These are phyloP conservation scores for Westerdykella ornata DNA, from an alignment of 2,329 filamentous ascomycete species.

Conservation along the genomic window DNA sequence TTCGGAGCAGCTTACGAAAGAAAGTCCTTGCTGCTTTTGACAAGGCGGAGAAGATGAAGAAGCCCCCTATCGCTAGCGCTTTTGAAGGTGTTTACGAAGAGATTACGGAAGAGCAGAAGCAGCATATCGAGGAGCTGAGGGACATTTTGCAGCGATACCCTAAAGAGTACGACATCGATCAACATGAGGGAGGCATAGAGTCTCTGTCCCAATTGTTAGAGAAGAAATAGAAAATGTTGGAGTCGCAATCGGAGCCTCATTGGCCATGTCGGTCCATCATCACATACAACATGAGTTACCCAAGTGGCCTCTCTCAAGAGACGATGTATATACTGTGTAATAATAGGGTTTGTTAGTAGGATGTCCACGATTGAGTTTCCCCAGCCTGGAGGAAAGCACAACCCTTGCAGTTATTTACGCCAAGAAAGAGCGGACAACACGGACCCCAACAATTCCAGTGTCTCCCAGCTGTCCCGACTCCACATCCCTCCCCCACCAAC, in stretches of 20 bases:
- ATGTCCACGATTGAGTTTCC: too few species aligned
- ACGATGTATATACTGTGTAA: too few species aligned
- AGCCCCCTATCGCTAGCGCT: conserved; percentile 62
- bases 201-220: conserved; percentile 46
- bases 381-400: too few species aligned
- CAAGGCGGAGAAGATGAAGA: conserved; percentile 74
- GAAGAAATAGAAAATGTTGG: conserved; percentile 10
- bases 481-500: too few species aligned
- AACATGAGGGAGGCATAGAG: conserved; percentile 66
- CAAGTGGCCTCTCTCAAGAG: too few species aligned
- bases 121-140: conserved; percentile 69
- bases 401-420: too few species aligned
- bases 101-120: conserved; percentile 68
- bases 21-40: conserved; percentile 79
- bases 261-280: neutral
- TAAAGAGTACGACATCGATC: conserved; percentile 77
- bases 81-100: conserved; percentile 90
- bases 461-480: too few species aligned
- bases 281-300: too few species aligned
- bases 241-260: neutral
- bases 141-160: conserved; percentile 80
- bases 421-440: too few species aligned
- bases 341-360: too few species aligned
- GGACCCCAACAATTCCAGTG: too few species aligned
- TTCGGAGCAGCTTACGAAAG: conserved; percentile 59